Conservation (phyloP, 2,329 filamentous ascomycete genomes). For the Fusarium nisikadoi region DNA sequence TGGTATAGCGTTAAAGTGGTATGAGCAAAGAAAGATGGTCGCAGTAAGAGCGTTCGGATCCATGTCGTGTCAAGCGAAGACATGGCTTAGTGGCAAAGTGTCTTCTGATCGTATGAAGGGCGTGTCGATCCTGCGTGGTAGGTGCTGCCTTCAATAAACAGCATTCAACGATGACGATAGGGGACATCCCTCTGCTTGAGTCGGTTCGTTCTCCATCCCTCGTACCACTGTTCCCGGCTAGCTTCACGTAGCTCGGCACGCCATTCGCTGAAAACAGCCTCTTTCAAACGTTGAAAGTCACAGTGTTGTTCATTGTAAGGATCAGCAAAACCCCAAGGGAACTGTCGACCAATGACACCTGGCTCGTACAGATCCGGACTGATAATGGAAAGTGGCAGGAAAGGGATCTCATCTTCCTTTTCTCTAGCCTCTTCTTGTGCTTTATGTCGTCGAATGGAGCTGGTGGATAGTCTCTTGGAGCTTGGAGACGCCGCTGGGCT, state of each 20-base stretch:
- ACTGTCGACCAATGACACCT: conserved; percentile 81
- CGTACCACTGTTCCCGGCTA: conserved; percentile 93
- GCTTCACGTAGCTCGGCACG: conserved; percentile 88
- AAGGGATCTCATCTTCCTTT: conserved; percentile 69
- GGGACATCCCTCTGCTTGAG: conserved; percentile 65
- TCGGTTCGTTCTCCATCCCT: conserved; percentile 86
- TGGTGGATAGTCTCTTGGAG: conserved; percentile 59
- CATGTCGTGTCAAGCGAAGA: conserved; percentile 32
- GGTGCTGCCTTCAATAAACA: not conserved
- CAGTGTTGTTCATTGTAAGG: conserved; percentile 92
- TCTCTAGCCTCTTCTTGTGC: conserved; percentile 58
- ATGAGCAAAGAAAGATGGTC: conserved; percentile 36
- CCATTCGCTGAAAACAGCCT: conserved; percentile 94
- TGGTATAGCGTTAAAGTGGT: conserved; percentile 35
- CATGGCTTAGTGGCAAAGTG: conserved; percentile 3
- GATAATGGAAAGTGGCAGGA: conserved; percentile 90
- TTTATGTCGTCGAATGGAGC: conserved; percentile 59
- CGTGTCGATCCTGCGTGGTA: conserved; percentile 7
- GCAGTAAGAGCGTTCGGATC: conserved; percentile 26
- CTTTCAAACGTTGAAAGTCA: conserved; percentile 90
- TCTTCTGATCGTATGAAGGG: conserved; percentile 2
- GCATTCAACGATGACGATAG: conserved; percentile 49
- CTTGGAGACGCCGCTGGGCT: conserved; percentile 50
- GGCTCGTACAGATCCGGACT: conserved; percentile 93
- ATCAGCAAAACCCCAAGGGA: conserved; percentile 97